phyloP scores from a whole-genome alignment of 139 green algal species.

The Micromonas pusilla region DNA sequence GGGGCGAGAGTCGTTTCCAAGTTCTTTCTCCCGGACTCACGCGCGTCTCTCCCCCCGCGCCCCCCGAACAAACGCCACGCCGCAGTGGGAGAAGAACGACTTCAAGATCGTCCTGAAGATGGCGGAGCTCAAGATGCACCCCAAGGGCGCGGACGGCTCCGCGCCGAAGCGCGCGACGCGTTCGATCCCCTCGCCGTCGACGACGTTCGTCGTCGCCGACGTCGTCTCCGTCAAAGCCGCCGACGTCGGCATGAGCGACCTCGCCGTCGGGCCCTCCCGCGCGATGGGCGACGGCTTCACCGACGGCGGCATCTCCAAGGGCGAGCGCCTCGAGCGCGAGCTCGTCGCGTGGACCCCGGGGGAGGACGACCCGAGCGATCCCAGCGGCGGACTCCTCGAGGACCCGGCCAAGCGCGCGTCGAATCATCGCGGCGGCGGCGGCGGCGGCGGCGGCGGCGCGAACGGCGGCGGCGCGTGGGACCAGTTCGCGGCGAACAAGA shows the following conservation, averaged over 20 bases:
- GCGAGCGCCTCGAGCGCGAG: background rate
- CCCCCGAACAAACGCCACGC: no score
- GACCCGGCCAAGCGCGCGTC: background rate
- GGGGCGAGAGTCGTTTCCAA: no score
- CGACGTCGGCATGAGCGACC: slow-evolving; percentile 20
- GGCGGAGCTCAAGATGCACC: background rate
- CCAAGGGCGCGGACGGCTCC: background rate
- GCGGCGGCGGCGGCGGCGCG: background rate
- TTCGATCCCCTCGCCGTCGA: background rate
- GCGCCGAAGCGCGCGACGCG: background rate
- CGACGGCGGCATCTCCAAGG: slow-evolving; percentile 21
- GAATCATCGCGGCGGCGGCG: background rate
- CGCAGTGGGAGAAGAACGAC: background rate
- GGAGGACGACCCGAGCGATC: background rate
- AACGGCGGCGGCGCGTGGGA: background rate
- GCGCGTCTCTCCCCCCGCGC: no score
- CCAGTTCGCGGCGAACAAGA: slow-evolving; percentile 25
- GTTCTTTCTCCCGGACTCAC: no score
- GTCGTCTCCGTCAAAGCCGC: background rate
- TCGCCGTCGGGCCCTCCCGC: slow-evolving; percentile 8
- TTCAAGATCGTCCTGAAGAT: background rate
- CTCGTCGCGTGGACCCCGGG: slow-evolving; percentile 10
- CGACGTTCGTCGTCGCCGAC: background rate
- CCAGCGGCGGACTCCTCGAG: background rate
- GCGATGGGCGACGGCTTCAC: slow-evolving; percentile 1